Percentiles rank a stretch among this genome's conserved stretches.
These are phyloP conservation scores for Arachis hypogaea DNA, from an alignment of 306 rosid species.

Conservation along the genomic window DNA sequence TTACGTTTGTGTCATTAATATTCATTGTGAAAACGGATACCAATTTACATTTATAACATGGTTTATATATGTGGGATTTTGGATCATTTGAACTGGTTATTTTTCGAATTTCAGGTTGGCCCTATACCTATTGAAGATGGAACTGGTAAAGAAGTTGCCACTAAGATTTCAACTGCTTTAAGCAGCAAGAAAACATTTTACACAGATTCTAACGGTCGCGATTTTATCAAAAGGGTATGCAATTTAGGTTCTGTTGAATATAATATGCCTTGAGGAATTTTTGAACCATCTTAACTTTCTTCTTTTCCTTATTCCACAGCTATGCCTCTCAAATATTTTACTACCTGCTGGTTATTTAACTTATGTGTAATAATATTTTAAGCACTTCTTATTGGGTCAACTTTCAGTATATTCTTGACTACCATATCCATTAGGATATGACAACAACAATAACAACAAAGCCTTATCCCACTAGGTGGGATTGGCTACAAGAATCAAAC, in stretches of 20 bases:
- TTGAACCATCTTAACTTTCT: conserved; percentile 11
- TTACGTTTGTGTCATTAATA: conserved; percentile 24
- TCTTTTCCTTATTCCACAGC: not conserved
- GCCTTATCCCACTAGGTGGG: too few species aligned
- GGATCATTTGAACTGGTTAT: conserved; percentile 27
- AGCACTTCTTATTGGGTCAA: not conserved
- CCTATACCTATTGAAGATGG: conserved; percentile 94
- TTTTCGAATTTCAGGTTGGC: conserved; percentile 70
- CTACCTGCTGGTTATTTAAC: not conserved
- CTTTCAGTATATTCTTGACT: not conserved
- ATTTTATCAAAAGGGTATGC: conserved; percentile 90
- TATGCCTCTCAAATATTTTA: not conserved
- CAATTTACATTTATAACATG: conserved; percentile 27
- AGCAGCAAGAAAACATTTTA: conserved; percentile 76
- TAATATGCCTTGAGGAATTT: conserved; percentile 27
- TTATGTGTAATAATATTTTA: not conserved
- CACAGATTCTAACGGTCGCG: conserved; percentile 96
- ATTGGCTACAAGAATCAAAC: too few species aligned
- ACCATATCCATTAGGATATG: not conserved
- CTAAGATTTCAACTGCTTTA: conserved; percentile 69
- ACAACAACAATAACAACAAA: not conserved
- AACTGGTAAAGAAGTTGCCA: conserved; percentile 78
- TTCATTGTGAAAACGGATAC: conserved; percentile 23
- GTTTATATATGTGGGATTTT: conserved; percentile 4
- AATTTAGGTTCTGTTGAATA: conserved; percentile 27